Base-by-base conservation (phyloP, 2,329 filamentous ascomycete species). In the Pseudogymnoascus sp. region DNA sequence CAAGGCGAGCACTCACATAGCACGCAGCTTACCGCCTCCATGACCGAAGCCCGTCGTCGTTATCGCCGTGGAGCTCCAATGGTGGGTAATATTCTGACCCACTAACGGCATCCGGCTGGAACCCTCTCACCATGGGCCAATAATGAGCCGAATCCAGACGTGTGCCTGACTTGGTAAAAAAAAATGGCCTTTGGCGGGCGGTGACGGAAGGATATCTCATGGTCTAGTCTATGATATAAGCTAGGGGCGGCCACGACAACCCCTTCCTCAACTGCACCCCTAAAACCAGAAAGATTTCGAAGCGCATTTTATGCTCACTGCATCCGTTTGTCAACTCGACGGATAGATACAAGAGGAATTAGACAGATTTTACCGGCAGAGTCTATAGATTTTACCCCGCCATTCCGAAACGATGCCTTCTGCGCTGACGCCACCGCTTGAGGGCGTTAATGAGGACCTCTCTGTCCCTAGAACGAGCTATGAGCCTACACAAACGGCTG, bases 331-430 rank as follows among this genome's bases (percentile, higher is more conserved):
- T 51, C 31, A 27, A 51, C 8, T 3, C 8, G 44, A 27, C 5
- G n/a, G 8, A 51, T 6, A 51, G 31, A 51, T 31, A 51, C 21
- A 31, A 51, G 44, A 51, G 44, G n/a, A n/a, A 51, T n/a, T 15
- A 31, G 27, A 31, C 8, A 51, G 4, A 31, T 51, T 51, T 51
- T 51, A 31, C 27, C 44, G n/a, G 44, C n/a, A 51, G 13, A 51
- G 44, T 6, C 27, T 27, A 51, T 51, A 51, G 15, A 6, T 9
- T 21, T 21, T 51, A 51, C 44, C 44, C 27, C 44, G 65, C 58
- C 29, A 58, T 59, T 58, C 48, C 42, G 21, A 65, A 70, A 76
- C 68, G 5, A 78, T 78, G 74, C 76, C 75, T 69, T 67, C 70
- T 65, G 74, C 76, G 51, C 67, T 74, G 60, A 73, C 72, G 51